Conservation (phyloP, 192 early-diverging fungal genomes). For the Podila horticola region DNA sequence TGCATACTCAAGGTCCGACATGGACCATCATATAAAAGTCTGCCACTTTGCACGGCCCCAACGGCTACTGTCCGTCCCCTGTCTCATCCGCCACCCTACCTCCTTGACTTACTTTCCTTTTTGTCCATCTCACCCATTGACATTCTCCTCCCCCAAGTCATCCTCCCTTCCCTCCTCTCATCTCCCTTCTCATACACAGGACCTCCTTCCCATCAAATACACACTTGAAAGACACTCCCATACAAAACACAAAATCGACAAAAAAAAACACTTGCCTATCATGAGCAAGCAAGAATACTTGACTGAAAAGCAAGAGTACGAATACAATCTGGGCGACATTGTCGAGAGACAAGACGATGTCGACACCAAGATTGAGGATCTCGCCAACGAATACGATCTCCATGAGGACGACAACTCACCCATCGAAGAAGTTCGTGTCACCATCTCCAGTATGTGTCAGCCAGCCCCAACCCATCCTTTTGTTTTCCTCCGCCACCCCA, state of each 20-base stretch:
- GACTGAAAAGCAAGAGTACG: conserved; percentile 6
- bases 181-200: not conserved
- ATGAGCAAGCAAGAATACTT: not conserved
- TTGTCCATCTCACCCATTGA: no score
- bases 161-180: no score
- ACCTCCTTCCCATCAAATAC: not conserved
- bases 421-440: conserved; percentile 57
- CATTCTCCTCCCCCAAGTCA: not conserved
- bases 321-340: conserved; percentile 1
- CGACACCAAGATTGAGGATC: no score
- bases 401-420: conserved; percentile 54
- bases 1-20: no score
- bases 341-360: not conserved
- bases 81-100: not conserved
- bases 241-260: not conserved
- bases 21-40: no score
- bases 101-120: no score
- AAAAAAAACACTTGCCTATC: not conserved
- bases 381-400: not conserved
- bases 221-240: not conserved
- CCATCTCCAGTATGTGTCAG: conserved; percentile 47
- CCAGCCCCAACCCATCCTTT: no score
- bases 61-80: no score
- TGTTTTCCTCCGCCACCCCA: no score
- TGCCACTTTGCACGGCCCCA: no score